Evolutionary conservation across 2,329 filamentous ascomycete genomes (phyloP), one percentile per base, ranked within the genome.

Genomic region (Penicillium sp.): DNA sequence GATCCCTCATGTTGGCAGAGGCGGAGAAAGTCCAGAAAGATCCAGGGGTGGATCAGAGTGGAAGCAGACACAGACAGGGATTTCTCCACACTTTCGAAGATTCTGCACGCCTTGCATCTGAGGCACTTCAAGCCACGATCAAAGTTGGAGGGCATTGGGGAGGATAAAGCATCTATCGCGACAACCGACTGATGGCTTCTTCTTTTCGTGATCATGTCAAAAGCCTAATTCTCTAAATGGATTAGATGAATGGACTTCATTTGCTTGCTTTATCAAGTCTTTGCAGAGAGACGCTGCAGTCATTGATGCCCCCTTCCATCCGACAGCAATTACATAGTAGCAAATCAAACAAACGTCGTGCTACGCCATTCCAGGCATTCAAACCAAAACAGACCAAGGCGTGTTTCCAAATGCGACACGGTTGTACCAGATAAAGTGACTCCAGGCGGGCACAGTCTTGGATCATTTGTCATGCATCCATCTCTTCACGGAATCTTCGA

Each of bases 341-440:
- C 4, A 28, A 46, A 28, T 28, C 3, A 2, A 7, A 6, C 6
- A 4, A 13, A 26, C 13, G 7, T 25, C 30, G 1, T 26, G 5
- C 13, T 26, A 37, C 16, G 13, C 19, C 22, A 19, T 35, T 22
- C 6, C 10, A 4, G 10, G 16, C 16, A 8, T 11, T 35, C 5
- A 25, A 19, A 10, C 16, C 19, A 38, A 10, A 7, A n/a, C n/a
- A 22, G 13, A 37, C 4, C 14, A 52, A 26, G 22, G 22, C 33
- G 28, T 14, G 10, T 40, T 43, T 28, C 57, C 52, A 28, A 64
- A 55, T 38, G 30, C 40, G 49, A 52, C 42, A 57, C 42, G 54
- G 54, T 49, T 43, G 54, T 53, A 30, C 28, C 54, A 53, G 54
- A 22, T 22, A 22, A 22, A 22, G 19, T 22, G 19, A 56, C n/a